Evolutionary conservation across 75 land plant species (phyloP).

Genomic region (Pseudotsuga menziesii): DNA sequence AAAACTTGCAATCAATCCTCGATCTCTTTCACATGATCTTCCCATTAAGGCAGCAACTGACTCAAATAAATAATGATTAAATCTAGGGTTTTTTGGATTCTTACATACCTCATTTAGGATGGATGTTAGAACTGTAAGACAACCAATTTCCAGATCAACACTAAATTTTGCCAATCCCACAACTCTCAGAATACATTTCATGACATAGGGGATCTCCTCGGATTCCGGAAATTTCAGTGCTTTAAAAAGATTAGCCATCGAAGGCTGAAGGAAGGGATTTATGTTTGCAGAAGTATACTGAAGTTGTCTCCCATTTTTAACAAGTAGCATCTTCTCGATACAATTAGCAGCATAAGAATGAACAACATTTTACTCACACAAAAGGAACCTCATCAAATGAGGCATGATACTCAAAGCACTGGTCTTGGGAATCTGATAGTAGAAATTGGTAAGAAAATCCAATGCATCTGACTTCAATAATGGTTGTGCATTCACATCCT

Average conservation of each 20-base stretch:
- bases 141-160: slow-evolving; percentile 47
- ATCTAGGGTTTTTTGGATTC: slow-evolving; percentile 90
- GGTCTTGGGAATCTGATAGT: slow-evolving; percentile 64
- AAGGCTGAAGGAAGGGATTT: slow-evolving; percentile 38
- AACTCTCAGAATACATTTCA: slow-evolving; percentile 98
- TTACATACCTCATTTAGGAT: slow-evolving; percentile 70
- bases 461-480: slow-evolving; percentile 90
- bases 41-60: slow-evolving; percentile 78
- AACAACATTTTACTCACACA: slow-evolving; percentile 89
- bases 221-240: slow-evolving; percentile 88
- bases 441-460: slow-evolving; percentile 84
- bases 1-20: slow-evolving; percentile 57
- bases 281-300: slow-evolving; percentile 61
- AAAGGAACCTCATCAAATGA: slow-evolving; percentile 64
- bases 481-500: slow-evolving; percentile 64
- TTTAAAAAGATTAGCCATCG: slow-evolving; percentile 74
- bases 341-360: slow-evolving; percentile 96
- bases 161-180: slow-evolving; percentile 64
- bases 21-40: slow-evolving; percentile 62
- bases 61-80: slow-evolving; percentile 96
- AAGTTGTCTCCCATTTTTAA: slow-evolving; percentile 71
- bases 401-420: slow-evolving; percentile 57
- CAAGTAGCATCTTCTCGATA: slow-evolving; percentile 82
- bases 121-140: slow-evolving; percentile 48
- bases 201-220: slow-evolving; percentile 86